A percentile compares a stretch with the other conserved stretches of the same genome.
phyloP scores from a whole-genome alignment of 2,329 filamentous ascomycete genomes.

The Didymella keratinophila region DNA sequence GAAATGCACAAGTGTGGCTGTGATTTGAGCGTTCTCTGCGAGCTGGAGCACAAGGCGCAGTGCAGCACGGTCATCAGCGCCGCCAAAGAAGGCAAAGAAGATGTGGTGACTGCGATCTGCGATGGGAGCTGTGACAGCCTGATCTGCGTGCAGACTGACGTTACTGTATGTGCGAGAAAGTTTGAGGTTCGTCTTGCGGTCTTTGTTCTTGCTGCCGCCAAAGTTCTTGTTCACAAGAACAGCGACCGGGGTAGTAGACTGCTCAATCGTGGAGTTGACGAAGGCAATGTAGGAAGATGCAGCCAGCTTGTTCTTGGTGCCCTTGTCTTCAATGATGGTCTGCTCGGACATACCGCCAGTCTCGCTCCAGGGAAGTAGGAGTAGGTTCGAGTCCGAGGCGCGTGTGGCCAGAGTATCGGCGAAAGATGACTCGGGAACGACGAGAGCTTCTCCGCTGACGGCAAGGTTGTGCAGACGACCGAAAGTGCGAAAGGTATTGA shows the following conservation, averaged over 20 bases:
- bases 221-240: conserved; percentile 81
- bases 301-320: conserved; percentile 65
- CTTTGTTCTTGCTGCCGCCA: conserved; percentile 57
- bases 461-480: conserved; percentile 84
- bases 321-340: conserved; percentile 57
- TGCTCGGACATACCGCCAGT: conserved; percentile 77
- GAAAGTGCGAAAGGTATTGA: conserved; percentile 91
- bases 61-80: conserved; percentile 80
- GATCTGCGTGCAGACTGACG: conserved; percentile 63
- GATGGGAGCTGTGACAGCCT: conserved; percentile 63
- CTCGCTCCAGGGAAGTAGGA: conserved; percentile 91
- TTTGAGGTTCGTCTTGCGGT: conserved; percentile 32
- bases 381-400: conserved; percentile 66
- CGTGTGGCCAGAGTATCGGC: conserved; percentile 77
- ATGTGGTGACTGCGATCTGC: conserved; percentile 79
- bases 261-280: conserved; percentile 71
- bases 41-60: conserved; percentile 85
- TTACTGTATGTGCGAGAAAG: conserved; percentile 44
- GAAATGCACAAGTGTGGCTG: conserved; percentile 76
- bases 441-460: conserved; percentile 80
- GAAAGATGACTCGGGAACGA: conserved; percentile 80
- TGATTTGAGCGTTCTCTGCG: conserved; percentile 78
- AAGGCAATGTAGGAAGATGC: conserved; percentile 75
- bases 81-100: conserved; percentile 87
- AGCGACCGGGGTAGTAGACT: conserved; percentile 72